Base-by-base conservation (phyloP, 495 filamentous ascomycete species). In the Cudoniella acicularis region DNA sequence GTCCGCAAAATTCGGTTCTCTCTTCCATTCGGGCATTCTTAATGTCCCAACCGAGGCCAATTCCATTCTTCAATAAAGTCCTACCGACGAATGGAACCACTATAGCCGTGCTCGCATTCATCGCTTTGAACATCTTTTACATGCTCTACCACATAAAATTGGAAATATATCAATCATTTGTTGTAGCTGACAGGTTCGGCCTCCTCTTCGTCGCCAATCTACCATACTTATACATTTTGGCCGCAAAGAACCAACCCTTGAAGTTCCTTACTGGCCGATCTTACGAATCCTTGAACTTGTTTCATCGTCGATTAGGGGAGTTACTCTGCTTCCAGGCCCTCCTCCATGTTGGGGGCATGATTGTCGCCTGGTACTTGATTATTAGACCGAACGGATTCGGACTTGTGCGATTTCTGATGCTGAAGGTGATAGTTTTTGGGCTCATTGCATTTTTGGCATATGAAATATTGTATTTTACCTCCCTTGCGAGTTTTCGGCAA, bases 281-380 rank as follows among this genome's bases (percentile, higher is more conserved):
- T 0, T 87, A 87, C 65, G 83, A 87, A 67, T 75, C 77, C 4
- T 73, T 87, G 43, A 87, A 87, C 61, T 80, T 87, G 18, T 75
- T 86, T 55, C 83, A 87, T 64, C 77, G 74, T 30, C 73, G 80
- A 25, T 67, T 81, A 13, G 79, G 79, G 46, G 80, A 79, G 54
- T 49, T 77, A 8, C 59, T 79, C 60, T 79, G 75, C 61, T 59
- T 75, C 25, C 61, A 75, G 27, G 77, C 75, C 2, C 54, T 79
- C 23, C 47, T 80, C 1, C 77, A 82, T 51, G 70, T 70, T 23
- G 67, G 57, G 10, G 70, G 75, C 26, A 83, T 84, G 75, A 40
- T 79, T 0, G 54, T 27, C 3, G 65, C 74, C 20, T 84, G 79
- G 79, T 76, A 77, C 50, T 69, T 71, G 1, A 25, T 74, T 18